Evolutionary conservation across 2,329 filamentous ascomycete genomes (phyloP).

Genomic region (Aureobasidium sp.): DNA sequence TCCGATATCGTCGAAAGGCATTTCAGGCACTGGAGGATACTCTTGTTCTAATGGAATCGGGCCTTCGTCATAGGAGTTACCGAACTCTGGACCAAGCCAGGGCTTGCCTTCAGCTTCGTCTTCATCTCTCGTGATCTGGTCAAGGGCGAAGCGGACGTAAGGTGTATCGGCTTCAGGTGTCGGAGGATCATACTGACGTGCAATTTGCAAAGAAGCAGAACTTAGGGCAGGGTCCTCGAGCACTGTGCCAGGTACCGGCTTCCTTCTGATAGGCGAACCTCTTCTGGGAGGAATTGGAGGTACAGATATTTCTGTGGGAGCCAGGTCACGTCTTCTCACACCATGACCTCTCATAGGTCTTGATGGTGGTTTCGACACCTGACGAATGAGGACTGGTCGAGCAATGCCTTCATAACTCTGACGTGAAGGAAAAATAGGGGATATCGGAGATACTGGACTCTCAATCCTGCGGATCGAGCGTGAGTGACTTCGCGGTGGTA

Average conservation of each 20-base stretch:
- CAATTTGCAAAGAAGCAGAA: constrained; percentile 26
- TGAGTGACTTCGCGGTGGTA: constrained; percentile 24
- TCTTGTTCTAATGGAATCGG: not conserved
- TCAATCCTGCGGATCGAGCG: constrained; percentile 12
- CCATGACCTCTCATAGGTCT: constrained; percentile 30
- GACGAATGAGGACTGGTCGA: constrained; percentile 19
- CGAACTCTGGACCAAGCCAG: constrained; percentile 5
- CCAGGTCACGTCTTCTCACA: constrained; percentile 21
- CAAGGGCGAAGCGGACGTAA: constrained; percentile 83
- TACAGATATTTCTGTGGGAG: not conserved
- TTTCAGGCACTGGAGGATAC: not conserved
- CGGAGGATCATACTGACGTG: constrained; percentile 35
- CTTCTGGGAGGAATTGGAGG: constrained; percentile 16
- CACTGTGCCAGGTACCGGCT: constrained; percentile 30
- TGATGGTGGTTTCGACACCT: constrained; percentile 23
- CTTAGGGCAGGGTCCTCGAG: constrained; percentile 22
- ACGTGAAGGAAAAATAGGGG: constrained; percentile 21
- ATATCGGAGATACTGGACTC: constrained; percentile 29
- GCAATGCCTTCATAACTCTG: constrained; percentile 25
- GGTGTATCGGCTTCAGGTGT: constrained; percentile 78
- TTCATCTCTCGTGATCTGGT: constrained; percentile 72
- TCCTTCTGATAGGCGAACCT: constrained; percentile 23
- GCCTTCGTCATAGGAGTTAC: not conserved
- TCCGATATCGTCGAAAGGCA: not conserved
- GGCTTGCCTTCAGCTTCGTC: constrained; percentile 39